Evolutionary conservation across 2,329 filamentous ascomycete species (phyloP).

Genomic region (Fusarium buxicola): DNA sequence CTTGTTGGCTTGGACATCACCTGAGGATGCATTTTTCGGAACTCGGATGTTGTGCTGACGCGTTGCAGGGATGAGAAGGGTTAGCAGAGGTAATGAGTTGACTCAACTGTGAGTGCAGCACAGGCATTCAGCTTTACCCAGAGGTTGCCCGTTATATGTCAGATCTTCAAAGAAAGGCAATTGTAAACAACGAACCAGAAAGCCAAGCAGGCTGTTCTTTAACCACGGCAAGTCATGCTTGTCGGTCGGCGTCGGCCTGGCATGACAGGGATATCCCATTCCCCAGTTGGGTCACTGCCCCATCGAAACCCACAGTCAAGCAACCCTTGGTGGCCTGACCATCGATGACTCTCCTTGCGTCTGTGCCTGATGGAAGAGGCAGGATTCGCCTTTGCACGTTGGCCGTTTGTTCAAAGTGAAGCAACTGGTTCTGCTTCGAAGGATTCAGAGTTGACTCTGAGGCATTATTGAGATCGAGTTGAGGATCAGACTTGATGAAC

Average conservation of each 20-base stretch:
- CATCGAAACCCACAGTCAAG: conserved; percentile 14
- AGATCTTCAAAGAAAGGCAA: too few relatives aligned
- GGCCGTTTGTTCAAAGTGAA: not conserved
- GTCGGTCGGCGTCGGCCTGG: too few relatives aligned
- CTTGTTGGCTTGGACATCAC: not conserved
- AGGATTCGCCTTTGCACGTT: not conserved
- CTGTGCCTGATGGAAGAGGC: not conserved
- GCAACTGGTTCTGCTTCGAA: conserved; percentile 5
- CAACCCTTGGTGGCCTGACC: conserved; percentile 25
- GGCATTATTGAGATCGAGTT: too few relatives aligned
- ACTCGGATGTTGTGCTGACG: not conserved
- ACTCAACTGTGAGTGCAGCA: not conserved
- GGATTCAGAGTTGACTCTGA: too few relatives aligned
- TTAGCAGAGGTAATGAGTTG: conserved; percentile 1
- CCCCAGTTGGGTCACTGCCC: not conserved
- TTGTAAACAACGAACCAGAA: too few relatives aligned
- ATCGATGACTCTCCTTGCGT: conserved; percentile 17
- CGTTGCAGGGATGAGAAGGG: not conserved
- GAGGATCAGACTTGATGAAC: too few relatives aligned
- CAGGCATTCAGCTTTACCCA: conserved; percentile 15
- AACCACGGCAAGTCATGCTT: too few relatives aligned
- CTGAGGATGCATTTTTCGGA: not conserved
- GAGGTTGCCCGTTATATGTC: not conserved
- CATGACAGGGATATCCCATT: not conserved
- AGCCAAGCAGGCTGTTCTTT: too few relatives aligned